Base-by-base conservation (phyloP, 164 flowering plant genomes). In the Vitis vinifera region DNA sequence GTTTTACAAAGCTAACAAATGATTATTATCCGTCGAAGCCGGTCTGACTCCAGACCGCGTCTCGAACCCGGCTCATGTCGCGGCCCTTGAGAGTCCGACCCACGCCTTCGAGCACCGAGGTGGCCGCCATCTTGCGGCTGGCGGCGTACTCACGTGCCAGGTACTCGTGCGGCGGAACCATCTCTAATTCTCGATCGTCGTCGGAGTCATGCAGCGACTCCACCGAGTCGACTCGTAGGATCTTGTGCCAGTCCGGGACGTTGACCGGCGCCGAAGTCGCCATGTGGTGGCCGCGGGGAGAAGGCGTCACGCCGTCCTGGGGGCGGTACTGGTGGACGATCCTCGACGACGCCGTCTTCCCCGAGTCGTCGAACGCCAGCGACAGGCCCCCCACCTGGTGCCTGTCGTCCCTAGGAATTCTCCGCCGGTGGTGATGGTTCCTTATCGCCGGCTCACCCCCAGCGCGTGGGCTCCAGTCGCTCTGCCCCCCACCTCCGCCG, bases 31-130 rank as follows among this genome's bases (percentile, higher is more conserved):
- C 98, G 64, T 87, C 80, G 80, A 92, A 91, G 63, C 98, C 98
- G 76, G 97, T 94, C 66, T 86, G 97, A 58, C 95, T 91, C 98
- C 97, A 94, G 1, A 94, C 96, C 0, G 97, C 95, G 65, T 94
- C 95, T 2, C 99, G 82, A 53, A 94, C 94, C 77, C 97, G 89
- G 71, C 97, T 84, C 93, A 92, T 55, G 75, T 94, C 99, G 27
- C 97, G 86, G n/a, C 99, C 99, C 81, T 94, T 94, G 3, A 94
- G 87, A 19, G 99, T 94, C 63, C 99, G 85, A 1, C 99, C 97
- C 57, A 87, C 97, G 8, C 99, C 99, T 67, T 88, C 97, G 50
- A 89, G 85, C 14, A 91, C 94, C 65, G 97, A 94, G 13, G 84
- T 83, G 17, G 81, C 85, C 61, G 77, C 80, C 71, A 51, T 55